Percentiles rank a stretch among this genome's conserved stretches.
Evolutionary conservation across 345 rosid species (phyloP).

Genomic region (Corymbia maculata): DNA sequence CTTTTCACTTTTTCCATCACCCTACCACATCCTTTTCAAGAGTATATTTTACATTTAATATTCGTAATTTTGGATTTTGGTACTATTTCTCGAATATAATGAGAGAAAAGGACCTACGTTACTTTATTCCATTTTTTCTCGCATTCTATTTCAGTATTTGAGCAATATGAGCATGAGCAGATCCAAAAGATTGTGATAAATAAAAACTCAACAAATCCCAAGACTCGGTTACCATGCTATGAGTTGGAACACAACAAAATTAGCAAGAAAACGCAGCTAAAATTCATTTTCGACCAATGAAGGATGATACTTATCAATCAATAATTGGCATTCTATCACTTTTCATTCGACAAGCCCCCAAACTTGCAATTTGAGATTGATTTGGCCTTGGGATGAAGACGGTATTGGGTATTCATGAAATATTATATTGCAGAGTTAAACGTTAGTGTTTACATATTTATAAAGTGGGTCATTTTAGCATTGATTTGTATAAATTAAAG

Average conservation of each 20-base stretch:
- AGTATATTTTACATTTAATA: not conserved
- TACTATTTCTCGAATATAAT: not conserved
- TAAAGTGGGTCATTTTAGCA: not conserved
- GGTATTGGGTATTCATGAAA: no score
- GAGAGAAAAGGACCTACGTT: not conserved
- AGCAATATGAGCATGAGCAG: not conserved
- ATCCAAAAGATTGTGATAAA: not conserved
- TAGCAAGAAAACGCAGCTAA: not conserved
- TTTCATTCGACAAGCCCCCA: not conserved
- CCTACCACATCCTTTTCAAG: not conserved
- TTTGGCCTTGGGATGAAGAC: not conserved
- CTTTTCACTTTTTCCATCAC: not conserved
- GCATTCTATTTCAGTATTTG: not conserved
- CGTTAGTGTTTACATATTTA: not conserved
- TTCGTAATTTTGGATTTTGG: not conserved
- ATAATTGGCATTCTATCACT: not conserved
- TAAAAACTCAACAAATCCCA: not conserved
- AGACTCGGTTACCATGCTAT: not conserved
- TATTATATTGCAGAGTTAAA: no score
- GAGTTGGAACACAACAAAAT: not conserved
- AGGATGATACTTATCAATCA: not conserved
- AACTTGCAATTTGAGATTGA: not conserved
- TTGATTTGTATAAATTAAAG: not conserved
- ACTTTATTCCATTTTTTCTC: not conserved
- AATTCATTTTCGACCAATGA: not conserved